Conservation (phyloP, 768 basidiomycete genomes). For the Xanthoconium purpureum region DNA sequence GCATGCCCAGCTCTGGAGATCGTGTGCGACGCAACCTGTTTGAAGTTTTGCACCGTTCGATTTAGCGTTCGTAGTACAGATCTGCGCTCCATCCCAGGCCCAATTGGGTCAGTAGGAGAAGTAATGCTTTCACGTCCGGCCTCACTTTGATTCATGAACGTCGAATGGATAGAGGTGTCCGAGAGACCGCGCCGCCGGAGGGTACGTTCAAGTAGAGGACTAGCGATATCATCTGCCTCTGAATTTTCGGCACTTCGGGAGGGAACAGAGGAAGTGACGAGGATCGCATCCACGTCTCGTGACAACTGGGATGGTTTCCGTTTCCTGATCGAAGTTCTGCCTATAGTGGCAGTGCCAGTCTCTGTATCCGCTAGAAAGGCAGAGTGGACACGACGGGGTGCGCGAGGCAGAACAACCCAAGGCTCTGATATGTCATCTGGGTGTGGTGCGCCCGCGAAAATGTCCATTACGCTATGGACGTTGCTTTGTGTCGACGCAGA, state of each 20-base stretch:
- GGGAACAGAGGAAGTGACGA: slow-evolving; percentile 47
- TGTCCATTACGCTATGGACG: slow-evolving; percentile 61
- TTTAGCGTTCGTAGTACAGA: slow-evolving; percentile 56
- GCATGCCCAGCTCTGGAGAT: slow-evolving; percentile 21
- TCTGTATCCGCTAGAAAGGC: slow-evolving; percentile 17
- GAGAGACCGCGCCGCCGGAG: slow-evolving; percentile 79
- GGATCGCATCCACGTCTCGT: slow-evolving; percentile 73
- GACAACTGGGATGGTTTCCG: slow-evolving; percentile 41
- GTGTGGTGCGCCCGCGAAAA: slow-evolving; percentile 87
- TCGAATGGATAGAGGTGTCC: slow-evolving; percentile 90
- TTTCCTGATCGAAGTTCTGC: slow-evolving; percentile 17
- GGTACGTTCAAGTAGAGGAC: slow-evolving; percentile 62
- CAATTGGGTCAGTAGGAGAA: slow-evolving; percentile 4
- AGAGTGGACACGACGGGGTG: slow-evolving; percentile 32
- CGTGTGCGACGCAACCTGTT: slow-evolving; percentile 31
- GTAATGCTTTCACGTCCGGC: slow-evolving; percentile 12
- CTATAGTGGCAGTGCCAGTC: slow-evolving; percentile 11
- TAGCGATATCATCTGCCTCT: slow-evolving; percentile 42
- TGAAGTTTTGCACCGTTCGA: slow-evolving; percentile 52
- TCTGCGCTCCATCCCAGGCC: slow-evolving; percentile 38
- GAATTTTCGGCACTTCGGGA: slow-evolving; percentile 29
- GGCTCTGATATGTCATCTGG: slow-evolving; percentile 48
- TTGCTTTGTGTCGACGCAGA: slow-evolving; percentile 13
- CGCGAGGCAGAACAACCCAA: slow-evolving; percentile 67
- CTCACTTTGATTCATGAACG: slow-evolving; percentile 62